These are phyloP conservation scores for Leccinum aurantiacum DNA, from an alignment of 768 basidiomycete genomes.

Conservation along the genomic window DNA sequence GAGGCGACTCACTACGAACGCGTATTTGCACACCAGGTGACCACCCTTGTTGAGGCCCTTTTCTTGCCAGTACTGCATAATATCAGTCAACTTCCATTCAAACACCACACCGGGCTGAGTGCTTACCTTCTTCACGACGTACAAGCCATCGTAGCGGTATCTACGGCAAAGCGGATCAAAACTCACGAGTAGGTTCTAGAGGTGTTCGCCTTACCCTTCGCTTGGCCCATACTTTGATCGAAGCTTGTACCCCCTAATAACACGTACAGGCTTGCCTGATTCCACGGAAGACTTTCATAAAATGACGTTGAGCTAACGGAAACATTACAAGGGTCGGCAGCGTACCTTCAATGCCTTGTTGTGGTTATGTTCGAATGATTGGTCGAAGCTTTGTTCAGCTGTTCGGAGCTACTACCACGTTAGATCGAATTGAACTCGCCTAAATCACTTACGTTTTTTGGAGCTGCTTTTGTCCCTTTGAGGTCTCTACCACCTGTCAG, in stretches of 20 bases:
- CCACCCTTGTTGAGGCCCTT: constrained; percentile 67
- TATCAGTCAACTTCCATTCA: neutral
- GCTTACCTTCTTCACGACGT: constrained; percentile 68
- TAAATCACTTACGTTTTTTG: constrained; percentile 69
- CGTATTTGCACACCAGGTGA: constrained; percentile 81
- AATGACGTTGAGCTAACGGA: neutral
- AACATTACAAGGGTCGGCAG: neutral
- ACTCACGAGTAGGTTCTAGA: neutral
- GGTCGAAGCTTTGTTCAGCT: constrained; percentile 82
- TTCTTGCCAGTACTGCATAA: constrained; percentile 67
- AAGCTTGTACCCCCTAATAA: constrained; percentile 75
- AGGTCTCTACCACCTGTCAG: constrained; percentile 76
- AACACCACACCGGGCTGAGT: neutral
- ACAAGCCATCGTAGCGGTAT: constrained; percentile 91
- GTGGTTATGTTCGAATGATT: constrained; percentile 70
- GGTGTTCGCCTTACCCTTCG: constrained; percentile 54
- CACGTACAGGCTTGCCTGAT: constrained; percentile 79
- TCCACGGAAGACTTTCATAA: constrained; percentile 64
- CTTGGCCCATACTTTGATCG: constrained; percentile 71
- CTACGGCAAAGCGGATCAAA: constrained; percentile 33
- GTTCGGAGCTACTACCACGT: constrained; percentile 68
- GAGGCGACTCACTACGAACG: constrained; percentile 61
- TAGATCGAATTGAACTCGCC: neutral
- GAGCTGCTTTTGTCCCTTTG: constrained; percentile 76
- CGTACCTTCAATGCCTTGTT: constrained; percentile 69